phyloP scores from a whole-genome alignment of 2,329 filamentous ascomycete genomes.

The Emericellopsis atlantica region DNA sequence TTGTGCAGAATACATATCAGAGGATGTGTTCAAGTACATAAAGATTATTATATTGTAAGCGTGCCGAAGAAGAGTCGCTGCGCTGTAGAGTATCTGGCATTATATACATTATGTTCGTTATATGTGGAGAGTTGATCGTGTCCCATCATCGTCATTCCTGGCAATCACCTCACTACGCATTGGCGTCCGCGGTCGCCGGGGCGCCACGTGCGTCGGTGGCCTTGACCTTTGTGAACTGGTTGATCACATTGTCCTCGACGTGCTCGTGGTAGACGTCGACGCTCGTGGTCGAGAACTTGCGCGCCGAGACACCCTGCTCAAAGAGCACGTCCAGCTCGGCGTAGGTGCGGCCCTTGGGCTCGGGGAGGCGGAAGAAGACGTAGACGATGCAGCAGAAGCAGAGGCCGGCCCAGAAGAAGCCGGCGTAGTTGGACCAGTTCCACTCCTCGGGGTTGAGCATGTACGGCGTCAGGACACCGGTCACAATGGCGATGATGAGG shows the following conservation, averaged over 20 bases:
- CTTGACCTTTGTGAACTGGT: slow-evolving; percentile 28
- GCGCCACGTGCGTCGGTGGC: too few species aligned
- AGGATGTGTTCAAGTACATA: too few species aligned
- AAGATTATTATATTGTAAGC: too few species aligned
- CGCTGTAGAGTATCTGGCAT: too few species aligned
- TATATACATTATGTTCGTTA: too few species aligned
- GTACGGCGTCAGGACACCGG: slow-evolving; percentile 73
- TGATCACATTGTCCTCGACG: slow-evolving; percentile 33
- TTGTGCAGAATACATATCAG: too few species aligned
- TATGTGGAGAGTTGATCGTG: too few species aligned
- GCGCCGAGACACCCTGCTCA: slow-evolving; percentile 55
- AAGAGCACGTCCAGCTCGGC: slow-evolving; percentile 81
- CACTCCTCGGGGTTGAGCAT: slow-evolving; percentile 83
- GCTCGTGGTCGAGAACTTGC: slow-evolving; percentile 54
- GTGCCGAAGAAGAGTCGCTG: too few species aligned
- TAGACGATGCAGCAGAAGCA: slow-evolving; percentile 75
- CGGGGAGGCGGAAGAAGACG: slow-evolving; percentile 46
- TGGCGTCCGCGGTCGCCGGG: too few species aligned
- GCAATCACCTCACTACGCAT: too few species aligned
- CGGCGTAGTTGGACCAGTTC: slow-evolving; percentile 79
- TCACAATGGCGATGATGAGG: slow-evolving; percentile 73
- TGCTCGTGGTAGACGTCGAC: slow-evolving; percentile 43
- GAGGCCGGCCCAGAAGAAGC: slow-evolving; percentile 79
- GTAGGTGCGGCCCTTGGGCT: slow-evolving; percentile 69
- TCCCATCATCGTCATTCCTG: too few species aligned